Evolutionary conservation across 129 eudicot genomes (phyloP).

Genomic region (Apium graveolens): DNA sequence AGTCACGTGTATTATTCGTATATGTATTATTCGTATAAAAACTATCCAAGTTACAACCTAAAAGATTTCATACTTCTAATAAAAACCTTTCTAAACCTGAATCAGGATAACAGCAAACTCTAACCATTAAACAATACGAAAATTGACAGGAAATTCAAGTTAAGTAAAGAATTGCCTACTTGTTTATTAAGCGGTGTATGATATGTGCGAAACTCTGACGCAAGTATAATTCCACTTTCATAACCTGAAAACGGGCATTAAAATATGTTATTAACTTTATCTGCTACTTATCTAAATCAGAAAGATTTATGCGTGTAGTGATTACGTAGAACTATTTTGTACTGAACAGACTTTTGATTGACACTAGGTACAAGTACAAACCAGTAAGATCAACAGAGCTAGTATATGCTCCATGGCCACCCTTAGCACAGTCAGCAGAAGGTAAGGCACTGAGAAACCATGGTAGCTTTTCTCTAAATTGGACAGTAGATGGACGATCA

Average conservation of each 20-base stretch:
- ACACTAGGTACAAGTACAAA: slow-evolving; percentile 3
- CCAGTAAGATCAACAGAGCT: slow-evolving; percentile 49
- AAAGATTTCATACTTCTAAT: neutral
- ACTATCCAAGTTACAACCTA: neutral
- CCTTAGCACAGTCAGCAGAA: slow-evolving; percentile 67
- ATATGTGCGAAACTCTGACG: slow-evolving; percentile 63
- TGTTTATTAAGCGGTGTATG: slow-evolving; percentile 69
- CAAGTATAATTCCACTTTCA: slow-evolving; percentile 43
- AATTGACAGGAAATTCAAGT: neutral
- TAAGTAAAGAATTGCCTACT: slow-evolving; percentile 14
- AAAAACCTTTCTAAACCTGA: neutral
- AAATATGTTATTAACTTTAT: slow-evolving; percentile 1
- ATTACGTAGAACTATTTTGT: neutral
- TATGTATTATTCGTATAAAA: neutral
- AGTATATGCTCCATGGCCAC: slow-evolving; percentile 75
- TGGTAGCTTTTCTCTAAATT: slow-evolving; percentile 60
- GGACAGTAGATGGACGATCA: slow-evolving; percentile 53
- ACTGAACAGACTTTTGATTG: neutral
- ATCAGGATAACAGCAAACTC: neutral
- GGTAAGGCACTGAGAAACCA: slow-evolving; percentile 69
- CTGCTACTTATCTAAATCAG: neutral
- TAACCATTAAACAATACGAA: neutral
- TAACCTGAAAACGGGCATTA: slow-evolving; percentile 27
- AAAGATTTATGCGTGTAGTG: neutral
- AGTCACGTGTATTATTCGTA: neutral